phyloP scores from a whole-genome alignment of 2,329 filamentous ascomycete species.

The Xylaria hypoxylon region DNA sequence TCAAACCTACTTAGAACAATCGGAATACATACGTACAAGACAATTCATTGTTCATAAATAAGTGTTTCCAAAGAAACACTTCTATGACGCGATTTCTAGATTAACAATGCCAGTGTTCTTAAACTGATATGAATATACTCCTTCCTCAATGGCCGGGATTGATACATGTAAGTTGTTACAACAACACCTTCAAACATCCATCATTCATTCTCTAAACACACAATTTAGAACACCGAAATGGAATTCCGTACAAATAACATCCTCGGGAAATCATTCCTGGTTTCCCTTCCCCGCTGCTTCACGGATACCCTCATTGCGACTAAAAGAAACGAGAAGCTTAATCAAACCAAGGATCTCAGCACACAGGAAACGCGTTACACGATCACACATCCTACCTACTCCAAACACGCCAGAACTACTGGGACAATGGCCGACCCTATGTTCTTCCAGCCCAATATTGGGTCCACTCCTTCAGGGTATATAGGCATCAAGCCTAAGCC shows the following conservation, averaged over 20 bases:
- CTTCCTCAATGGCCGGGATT: too few species aligned
- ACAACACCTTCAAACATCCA: too few species aligned
- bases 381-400: background rate
- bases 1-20: too few species aligned
- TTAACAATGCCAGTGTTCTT: too few species aligned
- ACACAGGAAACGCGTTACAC: background rate
- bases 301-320: background rate
- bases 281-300: background rate
- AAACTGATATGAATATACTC: too few species aligned
- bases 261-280: background rate
- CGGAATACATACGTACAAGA: too few species aligned
- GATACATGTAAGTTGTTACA: too few species aligned
- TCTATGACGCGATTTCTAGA: too few species aligned
- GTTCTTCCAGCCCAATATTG: background rate
- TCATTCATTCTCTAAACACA: too few species aligned
- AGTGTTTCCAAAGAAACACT: too few species aligned
- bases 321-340: background rate
- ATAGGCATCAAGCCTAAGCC: background rate
- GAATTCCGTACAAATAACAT: background rate
- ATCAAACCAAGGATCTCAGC: background rate
- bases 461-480: background rate
- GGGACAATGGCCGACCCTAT: background rate
- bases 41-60: too few species aligned
- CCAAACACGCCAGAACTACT: background rate
- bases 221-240: background rate